Evolutionary conservation across 2,329 filamentous ascomycete genomes (phyloP), one percentile per base, ranked within the genome.

Genomic region (Neonectria magnoliae): DNA sequence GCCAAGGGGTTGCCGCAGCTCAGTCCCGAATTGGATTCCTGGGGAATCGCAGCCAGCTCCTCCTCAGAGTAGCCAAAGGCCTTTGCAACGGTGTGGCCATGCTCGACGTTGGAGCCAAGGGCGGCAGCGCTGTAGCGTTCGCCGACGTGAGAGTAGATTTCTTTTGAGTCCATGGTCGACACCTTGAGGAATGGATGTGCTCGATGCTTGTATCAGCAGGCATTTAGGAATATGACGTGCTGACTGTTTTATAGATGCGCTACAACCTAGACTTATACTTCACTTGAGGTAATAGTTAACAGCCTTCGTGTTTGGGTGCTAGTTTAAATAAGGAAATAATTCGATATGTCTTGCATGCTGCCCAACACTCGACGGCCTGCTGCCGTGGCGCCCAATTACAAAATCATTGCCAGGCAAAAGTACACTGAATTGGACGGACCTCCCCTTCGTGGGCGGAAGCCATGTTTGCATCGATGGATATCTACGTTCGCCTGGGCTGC

Each of bases 1-100:
- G 81, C 84, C 4, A 85, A 60, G 2, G 85, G 85, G 58, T 87
- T 87, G 6, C 85, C 85, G 58, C 85, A 88, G 76, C 83, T 84
- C 5, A 87, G 71, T 0, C 85, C 85, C 4, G 87, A 76, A 66
- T 87, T 87, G 33, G 85, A 76, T 44, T 80, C 81, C 9, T 78
- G 66, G 0, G 85, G 84, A 33, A 83, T 80, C n/a, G 11, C 27
- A 20, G 74, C 71, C 1, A 87, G 81, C 54, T 87, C 83, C 29
- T 83, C 78, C 10, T 80, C 76, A 13, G 78, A 78, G 72, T 88
- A 88, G 4, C 85, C 85, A 69, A 88, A 87, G 0, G 85, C 81
- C 55, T 78, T 79, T 31, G 85, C 85, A 10, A 87, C 80, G 4
- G 78, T 71, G 38, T 77, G 72, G 60, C 77, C 78, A 59, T 82